phyloP scores from a whole-genome alignment of 2,329 filamentous ascomycete species.

The Cladobotryum mycophilum region DNA sequence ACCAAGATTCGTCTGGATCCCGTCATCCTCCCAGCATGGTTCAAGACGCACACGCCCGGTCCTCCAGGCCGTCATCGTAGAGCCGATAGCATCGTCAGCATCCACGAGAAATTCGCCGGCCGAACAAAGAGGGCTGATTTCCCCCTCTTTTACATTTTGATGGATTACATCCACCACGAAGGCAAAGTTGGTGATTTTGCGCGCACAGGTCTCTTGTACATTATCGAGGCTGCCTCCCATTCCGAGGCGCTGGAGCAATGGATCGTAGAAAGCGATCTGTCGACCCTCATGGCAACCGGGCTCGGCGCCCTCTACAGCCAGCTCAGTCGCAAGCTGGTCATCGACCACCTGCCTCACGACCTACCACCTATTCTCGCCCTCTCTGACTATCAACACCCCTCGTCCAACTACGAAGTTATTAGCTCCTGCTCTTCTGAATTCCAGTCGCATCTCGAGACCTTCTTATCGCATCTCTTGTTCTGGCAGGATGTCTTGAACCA shows the following conservation, averaged over 20 bases:
- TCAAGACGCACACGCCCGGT: slow-evolving; percentile 51
- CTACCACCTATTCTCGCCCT: slow-evolving; percentile 79
- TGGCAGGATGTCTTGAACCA: slow-evolving; percentile 99
- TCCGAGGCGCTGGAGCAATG: slow-evolving; percentile 82
- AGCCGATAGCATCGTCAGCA: slow-evolving; percentile 33
- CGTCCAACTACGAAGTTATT: slow-evolving; percentile 63
- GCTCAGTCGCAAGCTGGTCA: slow-evolving; percentile 69
- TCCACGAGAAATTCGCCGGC: slow-evolving; percentile 76
- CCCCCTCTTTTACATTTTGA: slow-evolving; percentile 87
- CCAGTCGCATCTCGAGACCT: slow-evolving; percentile 82
- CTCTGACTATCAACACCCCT: slow-evolving; percentile 77
- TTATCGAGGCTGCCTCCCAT: slow-evolving; percentile 86
- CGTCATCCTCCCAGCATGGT: slow-evolving; percentile 84
- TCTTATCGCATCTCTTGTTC: slow-evolving; percentile 89
- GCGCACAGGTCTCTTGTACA: slow-evolving; percentile 85
- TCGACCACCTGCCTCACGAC: slow-evolving; percentile 67
- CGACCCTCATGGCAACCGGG: slow-evolving; percentile 94
- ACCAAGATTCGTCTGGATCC: slow-evolving; percentile 92
- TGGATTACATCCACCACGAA: slow-evolving; percentile 95
- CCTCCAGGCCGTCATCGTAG: slow-evolving; percentile 31
- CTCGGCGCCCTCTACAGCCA: slow-evolving; percentile 69
- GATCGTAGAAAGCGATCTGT: slow-evolving; percentile 95
- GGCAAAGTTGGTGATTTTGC: slow-evolving; percentile 95
- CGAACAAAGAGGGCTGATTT: slow-evolving; percentile 88
- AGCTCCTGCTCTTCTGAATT: slow-evolving; percentile 70